phyloP scores from a whole-genome alignment of 306 rosid species.

The Cucurbita moschata region DNA sequence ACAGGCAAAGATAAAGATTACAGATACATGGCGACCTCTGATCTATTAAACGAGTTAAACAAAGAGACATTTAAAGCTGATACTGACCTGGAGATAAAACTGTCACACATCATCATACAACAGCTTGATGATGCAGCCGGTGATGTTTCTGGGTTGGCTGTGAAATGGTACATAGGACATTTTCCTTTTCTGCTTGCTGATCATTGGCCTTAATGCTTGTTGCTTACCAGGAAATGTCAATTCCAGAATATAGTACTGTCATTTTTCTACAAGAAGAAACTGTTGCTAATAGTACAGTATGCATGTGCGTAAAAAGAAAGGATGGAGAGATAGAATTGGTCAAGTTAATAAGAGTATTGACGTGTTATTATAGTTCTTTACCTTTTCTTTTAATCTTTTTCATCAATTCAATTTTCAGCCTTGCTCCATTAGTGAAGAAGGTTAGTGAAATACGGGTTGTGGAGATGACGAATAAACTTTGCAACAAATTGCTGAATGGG shows the following conservation, averaged over 20 bases:
- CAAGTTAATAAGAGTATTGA: neutral
- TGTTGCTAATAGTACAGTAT: neutral
- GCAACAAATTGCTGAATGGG: constrained; percentile 74
- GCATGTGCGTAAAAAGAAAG: neutral
- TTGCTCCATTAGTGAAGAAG: constrained; percentile 90
- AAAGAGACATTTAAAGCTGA: constrained; percentile 60
- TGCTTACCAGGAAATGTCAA: neutral
- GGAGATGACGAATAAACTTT: constrained; percentile 74
- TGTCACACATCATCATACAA: constrained; percentile 64
- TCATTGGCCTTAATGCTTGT: neutral
- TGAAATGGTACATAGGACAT: constrained; percentile 46
- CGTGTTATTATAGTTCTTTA: neutral
- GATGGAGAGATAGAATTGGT: neutral
- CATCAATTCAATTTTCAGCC: constrained; percentile 31
- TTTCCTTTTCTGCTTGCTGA: neutral
- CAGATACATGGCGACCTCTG: constrained; percentile 94
- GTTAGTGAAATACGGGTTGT: constrained; percentile 70
- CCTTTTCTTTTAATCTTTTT: neutral
- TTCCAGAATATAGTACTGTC: neutral
- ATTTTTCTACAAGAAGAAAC: neutral
- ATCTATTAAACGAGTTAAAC: constrained; percentile 64
- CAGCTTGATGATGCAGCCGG: constrained; percentile 95
- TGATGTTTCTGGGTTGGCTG: constrained; percentile 87
- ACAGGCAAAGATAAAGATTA: constrained; percentile 92
- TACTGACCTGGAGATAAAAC: constrained; percentile 54